Evolutionary conservation across 1,284 basidiomycete species (phyloP).

Genomic region (Sanguinoderma infundibulare): DNA sequence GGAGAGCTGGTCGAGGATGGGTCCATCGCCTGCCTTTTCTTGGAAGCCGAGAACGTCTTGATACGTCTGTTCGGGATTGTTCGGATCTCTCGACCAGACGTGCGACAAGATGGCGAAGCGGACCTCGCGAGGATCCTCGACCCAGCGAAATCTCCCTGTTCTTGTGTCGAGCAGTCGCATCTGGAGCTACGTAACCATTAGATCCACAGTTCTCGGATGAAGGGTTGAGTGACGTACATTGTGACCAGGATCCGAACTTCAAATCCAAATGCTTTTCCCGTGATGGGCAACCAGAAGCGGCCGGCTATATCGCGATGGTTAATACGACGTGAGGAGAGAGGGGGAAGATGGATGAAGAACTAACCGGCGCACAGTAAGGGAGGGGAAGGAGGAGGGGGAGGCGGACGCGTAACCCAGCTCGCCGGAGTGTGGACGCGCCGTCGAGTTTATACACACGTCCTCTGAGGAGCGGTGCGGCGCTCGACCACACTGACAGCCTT

Average conservation of each 20-base stretch:
- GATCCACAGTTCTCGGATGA: too few species aligned
- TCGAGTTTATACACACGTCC: neutral
- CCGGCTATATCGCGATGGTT: too few species aligned
- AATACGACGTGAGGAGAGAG: too few species aligned
- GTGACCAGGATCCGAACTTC: too few species aligned
- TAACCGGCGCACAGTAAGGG: too few species aligned
- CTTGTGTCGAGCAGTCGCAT: constrained; percentile 5
- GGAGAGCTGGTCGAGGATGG: neutral
- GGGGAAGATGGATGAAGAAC: too few species aligned
- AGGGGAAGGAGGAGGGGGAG: too few species aligned
- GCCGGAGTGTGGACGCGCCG: neutral
- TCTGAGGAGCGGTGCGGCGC: neutral
- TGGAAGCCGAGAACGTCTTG: neutral
- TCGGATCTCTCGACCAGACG: neutral
- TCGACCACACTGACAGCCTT: neutral
- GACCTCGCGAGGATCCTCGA: neutral
- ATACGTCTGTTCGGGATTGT: constrained; percentile 2
- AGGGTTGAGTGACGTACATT: too few species aligned
- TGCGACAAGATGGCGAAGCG: constrained; percentile 6
- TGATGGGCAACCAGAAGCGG: too few species aligned
- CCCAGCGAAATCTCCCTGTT: neutral
- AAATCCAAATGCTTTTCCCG: too few species aligned
- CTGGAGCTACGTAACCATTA: neutral
- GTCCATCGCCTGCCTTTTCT: neutral
- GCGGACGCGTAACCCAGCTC: too few species aligned